phyloP scores from a whole-genome alignment of 169 alveolate genomes.

The Plasmodium chabaudi region DNA sequence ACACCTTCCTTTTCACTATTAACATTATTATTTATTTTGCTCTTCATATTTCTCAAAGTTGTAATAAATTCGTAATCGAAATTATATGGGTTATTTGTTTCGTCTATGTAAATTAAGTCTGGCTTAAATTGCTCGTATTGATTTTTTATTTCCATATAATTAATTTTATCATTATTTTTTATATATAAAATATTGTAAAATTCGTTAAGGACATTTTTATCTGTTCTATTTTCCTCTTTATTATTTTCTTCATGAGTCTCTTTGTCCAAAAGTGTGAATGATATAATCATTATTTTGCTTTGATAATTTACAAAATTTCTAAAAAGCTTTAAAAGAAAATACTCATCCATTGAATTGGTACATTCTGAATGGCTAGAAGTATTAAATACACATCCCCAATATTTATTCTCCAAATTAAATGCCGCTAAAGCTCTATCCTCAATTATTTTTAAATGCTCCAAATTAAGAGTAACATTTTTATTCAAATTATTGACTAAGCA shows the following conservation, averaged over 20 bases:
- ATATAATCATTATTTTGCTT: constrained; percentile 38
- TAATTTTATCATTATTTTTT: constrained; percentile 14
- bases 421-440: constrained; percentile 31
- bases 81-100: constrained; percentile 66
- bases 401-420: constrained; percentile 59
- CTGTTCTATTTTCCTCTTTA: not conserved
- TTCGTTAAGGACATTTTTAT: constrained; percentile 5
- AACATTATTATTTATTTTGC: too few relatives aligned
- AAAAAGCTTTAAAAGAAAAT: constrained; percentile 30
- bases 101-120: constrained; percentile 48
- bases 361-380: not conserved
- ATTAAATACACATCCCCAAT: constrained; percentile 61
- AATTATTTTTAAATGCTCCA: constrained; percentile 12
- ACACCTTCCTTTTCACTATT: too few relatives aligned
- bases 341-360: constrained; percentile 5
- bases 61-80: constrained; percentile 33
- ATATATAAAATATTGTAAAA: constrained; percentile 15
- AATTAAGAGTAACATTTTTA: constrained; percentile 13
- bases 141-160: constrained; percentile 30
- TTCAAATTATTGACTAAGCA: constrained; percentile 39
- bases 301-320: constrained; percentile 12
- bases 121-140: constrained; percentile 34
- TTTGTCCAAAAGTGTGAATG: constrained; percentile 12
- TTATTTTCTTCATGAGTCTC: not conserved
- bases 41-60: constrained; percentile 18